Evolutionary conservation across 1,284 basidiomycete genomes (phyloP), one percentile per base, ranked within the genome.

Genomic region (Chalciporus sp.): DNA sequence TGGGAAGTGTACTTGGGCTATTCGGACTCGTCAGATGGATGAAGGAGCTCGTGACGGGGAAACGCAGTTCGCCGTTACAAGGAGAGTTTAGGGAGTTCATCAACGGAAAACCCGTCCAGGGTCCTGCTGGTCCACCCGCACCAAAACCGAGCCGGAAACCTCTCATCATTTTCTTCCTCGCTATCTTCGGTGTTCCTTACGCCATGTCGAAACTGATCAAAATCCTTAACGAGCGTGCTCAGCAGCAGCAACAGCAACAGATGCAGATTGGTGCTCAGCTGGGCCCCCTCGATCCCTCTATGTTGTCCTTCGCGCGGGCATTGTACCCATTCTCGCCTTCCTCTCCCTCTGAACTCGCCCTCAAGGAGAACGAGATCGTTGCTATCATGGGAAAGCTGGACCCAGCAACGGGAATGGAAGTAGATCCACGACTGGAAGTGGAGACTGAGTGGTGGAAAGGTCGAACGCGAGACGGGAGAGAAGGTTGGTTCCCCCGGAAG

Each of bases 361-460:
- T 99, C 56, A 86, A 90, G 68, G 86, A 91, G 69, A 92, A 96
- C 66, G 95, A 98, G 71, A 94, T 99, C 56, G 92, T 99, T 3
- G 97, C 97, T 2, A 88, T 99, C 47, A 85, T 96, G 72, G 92
- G 85, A 46, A 92, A 90, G 69, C 72, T 90, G 56, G 89, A 93
- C 63, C 86, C 89, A 11, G 73, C 82, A 26, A 83, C 83, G 0
- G 85, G 88, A 0, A 74, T 74, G 57, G 86, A 90, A 60, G 83
- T 86, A 5, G 86, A 90, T 62, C 88, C 88, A n/a, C 74, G 88
- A 52, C 61, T 83, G 37, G 88, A 88, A 47, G 82, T 89, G 23
- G 86, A 87, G 55, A 83, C 81, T 14, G 94, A 95, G 46, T 99
- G 97, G 96, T 99, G 95, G 95, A 89, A 89, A 69, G 96, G 96